These are phyloP conservation scores for Thalia dealbata DNA, from an alignment of 176 grass and related monocot genomes.

Conservation along the genomic window DNA sequence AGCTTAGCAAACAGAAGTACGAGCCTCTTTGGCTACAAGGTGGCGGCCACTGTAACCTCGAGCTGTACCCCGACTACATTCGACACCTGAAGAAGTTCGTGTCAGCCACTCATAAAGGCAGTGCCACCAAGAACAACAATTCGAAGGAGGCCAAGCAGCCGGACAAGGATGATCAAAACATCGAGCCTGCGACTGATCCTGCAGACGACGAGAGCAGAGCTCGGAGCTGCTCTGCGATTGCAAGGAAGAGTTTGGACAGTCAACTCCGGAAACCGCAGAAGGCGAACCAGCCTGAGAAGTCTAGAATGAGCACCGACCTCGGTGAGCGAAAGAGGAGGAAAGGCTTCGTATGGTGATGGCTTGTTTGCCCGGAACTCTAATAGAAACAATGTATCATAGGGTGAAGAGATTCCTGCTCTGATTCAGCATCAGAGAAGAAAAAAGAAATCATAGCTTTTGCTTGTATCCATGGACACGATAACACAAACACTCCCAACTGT, in stretches of 20 bases:
- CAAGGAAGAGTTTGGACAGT: slow-evolving; percentile 14
- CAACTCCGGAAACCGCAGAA: not conserved
- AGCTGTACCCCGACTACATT: slow-evolving; percentile 84
- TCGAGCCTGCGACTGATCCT: not conserved
- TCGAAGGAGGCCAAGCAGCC: not conserved
- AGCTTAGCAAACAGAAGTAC: slow-evolving; percentile 94
- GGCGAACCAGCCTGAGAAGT: slow-evolving; percentile 3
- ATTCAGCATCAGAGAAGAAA: not conserved
- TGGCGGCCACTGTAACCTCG: slow-evolving; percentile 95
- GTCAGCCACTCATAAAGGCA: slow-evolving; percentile 31
- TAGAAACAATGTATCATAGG: not conserved
- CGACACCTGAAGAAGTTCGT: slow-evolving; percentile 75
- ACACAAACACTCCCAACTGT: not conserved
- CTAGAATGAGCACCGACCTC: slow-evolving; percentile 6
- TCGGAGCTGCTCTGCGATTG: slow-evolving; percentile 1
- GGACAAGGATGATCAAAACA: not conserved
- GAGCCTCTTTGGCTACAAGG: slow-evolving; percentile 78
- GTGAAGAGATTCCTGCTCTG: not conserved
- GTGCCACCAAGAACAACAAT: not conserved
- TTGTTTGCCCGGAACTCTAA: not conserved
- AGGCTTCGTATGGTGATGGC: slow-evolving; percentile 3
- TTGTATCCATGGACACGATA: not conserved
- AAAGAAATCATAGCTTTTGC: not conserved
- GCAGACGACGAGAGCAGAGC: not conserved
- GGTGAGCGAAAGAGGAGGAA: slow-evolving; percentile 12